A percentile compares a stretch with the other conserved stretches of the same genome.
Evolutionary conservation across 2,329 filamentous ascomycete genomes (phyloP).

Genomic region (Canariomyces notabilis): DNA sequence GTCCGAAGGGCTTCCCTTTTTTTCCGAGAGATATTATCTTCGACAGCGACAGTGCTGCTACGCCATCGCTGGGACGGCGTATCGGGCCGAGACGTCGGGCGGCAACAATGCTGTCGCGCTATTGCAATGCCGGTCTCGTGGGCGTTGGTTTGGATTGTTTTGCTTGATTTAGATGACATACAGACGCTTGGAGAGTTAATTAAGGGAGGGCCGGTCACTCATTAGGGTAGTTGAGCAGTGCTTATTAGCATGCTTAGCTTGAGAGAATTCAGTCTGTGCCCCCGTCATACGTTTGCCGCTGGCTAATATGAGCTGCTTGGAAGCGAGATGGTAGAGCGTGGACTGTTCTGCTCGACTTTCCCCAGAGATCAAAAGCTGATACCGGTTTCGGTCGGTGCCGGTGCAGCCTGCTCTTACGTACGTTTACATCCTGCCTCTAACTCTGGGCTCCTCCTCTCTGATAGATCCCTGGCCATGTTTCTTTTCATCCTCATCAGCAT

Average conservation of each 20-base stretch:
- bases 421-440: no score
- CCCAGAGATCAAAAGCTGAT: no score
- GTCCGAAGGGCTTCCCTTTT: conserved; percentile 17
- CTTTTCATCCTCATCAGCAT: no score
- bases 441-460: no score
- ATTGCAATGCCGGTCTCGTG: conserved; percentile 46
- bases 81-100: conserved; percentile 40
- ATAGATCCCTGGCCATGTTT: no score
- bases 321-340: no score
- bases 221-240: not conserved
- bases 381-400: no score
- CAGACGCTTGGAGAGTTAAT: not conserved
- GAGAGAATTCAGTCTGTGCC: conserved; percentile 36
- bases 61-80: conserved; percentile 53
- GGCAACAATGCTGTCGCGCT: conserved; percentile 52
- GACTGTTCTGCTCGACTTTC: no score
- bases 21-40: conserved; percentile 26
- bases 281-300: not conserved
- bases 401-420: no score
- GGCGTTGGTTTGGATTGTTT: conserved; percentile 33
- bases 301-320: not conserved
- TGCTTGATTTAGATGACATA: not conserved
- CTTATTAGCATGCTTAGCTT: not conserved
- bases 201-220: conserved; percentile 2
- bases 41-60: conserved; percentile 52